Base-by-base conservation (phyloP, 805 yeast genomes). In the Wickerhamiella vanderwaltii region DNA sequence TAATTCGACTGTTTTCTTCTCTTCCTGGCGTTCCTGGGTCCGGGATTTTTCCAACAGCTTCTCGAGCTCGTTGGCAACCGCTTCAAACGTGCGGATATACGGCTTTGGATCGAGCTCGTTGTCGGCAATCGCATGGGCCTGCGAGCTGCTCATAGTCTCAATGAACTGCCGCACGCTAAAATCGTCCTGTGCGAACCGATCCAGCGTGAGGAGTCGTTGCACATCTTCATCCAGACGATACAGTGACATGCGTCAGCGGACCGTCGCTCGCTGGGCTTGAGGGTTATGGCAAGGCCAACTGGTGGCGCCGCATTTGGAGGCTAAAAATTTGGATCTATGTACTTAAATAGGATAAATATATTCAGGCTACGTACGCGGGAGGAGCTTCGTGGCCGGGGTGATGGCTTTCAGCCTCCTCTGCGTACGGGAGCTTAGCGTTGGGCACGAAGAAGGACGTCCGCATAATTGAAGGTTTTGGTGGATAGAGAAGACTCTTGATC, bases 31-130 rank as follows among this genome's bases (percentile, higher is more conserved):
- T 47, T 75, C 77, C 41, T 68, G 68, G 12, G 59, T 56, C 4
- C 61, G 56, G 2, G 86, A 73, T 33, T 79, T 79, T 1, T 68
- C 71, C 35, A 68, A 68, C 32, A 91, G 61, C 38, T 66, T 67
- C 51, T 75, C 72, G 48, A 88, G 64, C 53, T 84, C 88, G 35
- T 75, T 68, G 34, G 86, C 64, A 2, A 91, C 83, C 1, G 87
- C 75, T 56, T 88, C 96, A 58, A 91, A 87, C 0, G 95, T 84
- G 50, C 95, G 72, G 35, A 88, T 88, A 56, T 83, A 91, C 1
- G 97, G 97, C 54, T 84, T 85, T 1, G 97, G 95, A 54, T 91
- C 95, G 42, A 85, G 60, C 9, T 63, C 59, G 48, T 44, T 44
- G 41, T 47, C 53, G 23, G 44, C 52, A 17, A 47, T 44, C 25